phyloP scores from a whole-genome alignment of 345 rosid species.

The Euphorbia pulcherrima region DNA sequence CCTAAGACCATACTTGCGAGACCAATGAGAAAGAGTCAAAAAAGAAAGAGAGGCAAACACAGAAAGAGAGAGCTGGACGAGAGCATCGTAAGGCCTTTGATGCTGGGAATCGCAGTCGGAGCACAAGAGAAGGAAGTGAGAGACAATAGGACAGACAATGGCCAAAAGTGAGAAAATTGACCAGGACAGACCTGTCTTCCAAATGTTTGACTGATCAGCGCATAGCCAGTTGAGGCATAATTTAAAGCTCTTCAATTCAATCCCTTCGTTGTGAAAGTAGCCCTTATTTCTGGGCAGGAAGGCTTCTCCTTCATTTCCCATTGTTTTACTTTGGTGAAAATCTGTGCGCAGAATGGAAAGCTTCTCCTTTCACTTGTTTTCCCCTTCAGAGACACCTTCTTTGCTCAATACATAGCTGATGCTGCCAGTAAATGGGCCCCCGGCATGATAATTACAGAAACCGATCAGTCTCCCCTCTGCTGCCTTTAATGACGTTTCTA shows the following conservation, averaged over 20 bases:
- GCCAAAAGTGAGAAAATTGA: conserved; percentile 61
- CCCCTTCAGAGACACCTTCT: too few species aligned
- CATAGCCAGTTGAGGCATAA: conserved; percentile 47
- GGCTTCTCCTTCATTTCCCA: conserved; percentile 36
- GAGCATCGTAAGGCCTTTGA: conserved; percentile 67
- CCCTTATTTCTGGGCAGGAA: conserved; percentile 11
- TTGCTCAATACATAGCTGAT: too few species aligned
- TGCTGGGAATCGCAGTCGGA: conserved; percentile 59
- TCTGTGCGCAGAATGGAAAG: background rate
- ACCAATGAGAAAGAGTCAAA: conserved; percentile 56
- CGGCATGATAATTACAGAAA: too few species aligned
- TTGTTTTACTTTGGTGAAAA: conserved; percentile 24
- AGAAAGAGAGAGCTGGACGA: conserved; percentile 71
- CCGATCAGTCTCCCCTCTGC: too few species aligned
- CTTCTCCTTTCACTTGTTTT: too few species aligned
- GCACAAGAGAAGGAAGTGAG: conserved; percentile 66
- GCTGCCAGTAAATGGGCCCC: too few species aligned
- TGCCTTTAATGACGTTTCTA: too few species aligned
- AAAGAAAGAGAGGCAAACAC: conserved; percentile 65
- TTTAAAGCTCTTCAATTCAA: conserved; percentile 41
- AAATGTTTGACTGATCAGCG: conserved; percentile 55
- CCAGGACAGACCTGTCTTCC: conserved; percentile 58
- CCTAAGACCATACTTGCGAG: conserved; percentile 61
- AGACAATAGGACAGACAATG: conserved; percentile 55
- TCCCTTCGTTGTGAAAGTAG: conserved; percentile 12